These are phyloP conservation scores for Casuarina equisetifolia DNA, from an alignment of 306 rosid genomes.

Conservation along the genomic window DNA sequence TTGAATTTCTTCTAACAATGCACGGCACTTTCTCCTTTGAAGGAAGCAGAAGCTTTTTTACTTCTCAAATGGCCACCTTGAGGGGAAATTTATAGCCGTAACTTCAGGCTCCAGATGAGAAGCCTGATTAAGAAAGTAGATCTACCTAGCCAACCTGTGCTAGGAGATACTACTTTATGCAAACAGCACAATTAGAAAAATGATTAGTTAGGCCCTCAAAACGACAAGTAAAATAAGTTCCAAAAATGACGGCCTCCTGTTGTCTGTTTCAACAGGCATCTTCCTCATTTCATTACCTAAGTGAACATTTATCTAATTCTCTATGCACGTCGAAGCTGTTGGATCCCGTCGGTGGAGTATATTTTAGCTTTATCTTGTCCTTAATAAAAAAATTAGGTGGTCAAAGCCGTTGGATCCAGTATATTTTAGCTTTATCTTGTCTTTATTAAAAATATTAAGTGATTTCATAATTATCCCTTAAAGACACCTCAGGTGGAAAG, in stretches of 20 bases:
- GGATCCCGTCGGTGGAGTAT: too few species aligned
- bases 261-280: background rate
- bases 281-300: background rate
- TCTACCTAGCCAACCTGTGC: conserved; percentile 44
- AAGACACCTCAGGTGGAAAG: too few species aligned
- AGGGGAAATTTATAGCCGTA: conserved; percentile 31
- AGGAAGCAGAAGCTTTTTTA: conserved; percentile 7
- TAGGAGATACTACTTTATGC: conserved; percentile 14
- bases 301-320: too few species aligned
- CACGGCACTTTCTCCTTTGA: conserved; percentile 2
- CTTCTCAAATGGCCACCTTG: background rate
- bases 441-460: too few species aligned
- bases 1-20: too few species aligned
- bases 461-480: too few species aligned
- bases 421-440: too few species aligned
- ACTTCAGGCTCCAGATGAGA: conserved; percentile 17
- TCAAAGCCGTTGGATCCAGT: too few species aligned
- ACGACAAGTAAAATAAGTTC: conserved; percentile 19
- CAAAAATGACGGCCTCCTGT: background rate
- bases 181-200: conserved; percentile 1
- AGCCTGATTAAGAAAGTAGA: conserved; percentile 24
- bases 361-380: too few species aligned
- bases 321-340: too few species aligned
- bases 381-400: too few species aligned
- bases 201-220: conserved; percentile 34